Evolutionary conservation across 495 filamentous ascomycete species (phyloP).

Genomic region (Tetracladium setigerum): DNA sequence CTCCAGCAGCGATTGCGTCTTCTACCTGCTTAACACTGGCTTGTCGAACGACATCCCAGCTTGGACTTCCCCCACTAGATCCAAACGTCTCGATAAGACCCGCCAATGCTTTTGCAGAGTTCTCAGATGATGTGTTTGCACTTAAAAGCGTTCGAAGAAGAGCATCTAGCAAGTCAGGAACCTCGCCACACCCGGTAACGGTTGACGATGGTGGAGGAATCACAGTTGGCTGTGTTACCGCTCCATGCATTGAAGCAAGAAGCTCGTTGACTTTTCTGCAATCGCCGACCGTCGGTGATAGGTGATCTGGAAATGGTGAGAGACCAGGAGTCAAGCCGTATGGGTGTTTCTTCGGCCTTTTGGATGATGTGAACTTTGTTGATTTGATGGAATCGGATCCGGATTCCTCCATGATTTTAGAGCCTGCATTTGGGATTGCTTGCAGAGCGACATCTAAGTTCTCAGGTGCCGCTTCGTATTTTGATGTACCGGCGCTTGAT

Average conservation of each 20-base stretch:
- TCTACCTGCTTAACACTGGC: slow-evolving; percentile 56
- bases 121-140: slow-evolving; percentile 60
- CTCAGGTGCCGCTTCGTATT: too few species aligned
- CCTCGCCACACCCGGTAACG: slow-evolving; percentile 86
- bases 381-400: neutral
- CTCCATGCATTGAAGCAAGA: slow-evolving; percentile 58
- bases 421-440: neutral
- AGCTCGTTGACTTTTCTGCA: slow-evolving; percentile 69
- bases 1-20: slow-evolving; percentile 66
- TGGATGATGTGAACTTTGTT: neutral
- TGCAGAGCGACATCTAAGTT: too few species aligned
- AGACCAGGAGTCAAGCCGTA: slow-evolving; percentile 40
- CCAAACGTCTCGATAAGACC: slow-evolving; percentile 61
- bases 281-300: slow-evolving; percentile 59
- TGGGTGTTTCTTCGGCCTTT: slow-evolving; percentile 29
- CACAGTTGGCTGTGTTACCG: slow-evolving; percentile 53
- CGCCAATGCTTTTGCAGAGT: slow-evolving; percentile 61
- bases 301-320: slow-evolving; percentile 64
- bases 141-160: slow-evolving; percentile 76
- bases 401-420: neutral
- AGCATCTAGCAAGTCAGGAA: slow-evolving; percentile 85
- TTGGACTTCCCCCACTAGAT: slow-evolving; percentile 58
- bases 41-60: slow-evolving; percentile 77
- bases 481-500: too few species aligned
- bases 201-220: slow-evolving; percentile 73